These are phyloP conservation scores for Anaeromyces robustus DNA, from an alignment of 192 early-diverging fungal species.

Conservation along the genomic window DNA sequence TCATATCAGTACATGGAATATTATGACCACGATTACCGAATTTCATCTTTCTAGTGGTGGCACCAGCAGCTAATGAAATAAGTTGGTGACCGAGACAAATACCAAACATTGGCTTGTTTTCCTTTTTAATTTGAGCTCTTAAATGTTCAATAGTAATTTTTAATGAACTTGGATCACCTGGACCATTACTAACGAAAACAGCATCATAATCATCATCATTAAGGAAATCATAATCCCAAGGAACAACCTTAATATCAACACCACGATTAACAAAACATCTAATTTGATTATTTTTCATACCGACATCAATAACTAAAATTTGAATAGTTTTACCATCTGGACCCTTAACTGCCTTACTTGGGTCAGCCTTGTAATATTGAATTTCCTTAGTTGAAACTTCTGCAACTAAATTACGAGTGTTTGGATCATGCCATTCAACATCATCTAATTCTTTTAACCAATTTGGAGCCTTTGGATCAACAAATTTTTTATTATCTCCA, in stretches of 20 bases:
- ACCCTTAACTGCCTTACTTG: slow-evolving; percentile 14
- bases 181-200: slow-evolving; percentile 80
- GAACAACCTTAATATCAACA: slow-evolving; percentile 83
- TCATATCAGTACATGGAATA: slow-evolving; percentile 93
- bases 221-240: slow-evolving; percentile 91
- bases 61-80: slow-evolving; percentile 82
- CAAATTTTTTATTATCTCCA: slow-evolving; percentile 18
- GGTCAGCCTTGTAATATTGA: slow-evolving; percentile 55
- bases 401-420: slow-evolving; percentile 79
- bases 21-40: slow-evolving; percentile 99
- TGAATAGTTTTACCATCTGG: slow-evolving; percentile 56
- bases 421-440: slow-evolving; percentile 85
- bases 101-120: slow-evolving; percentile 88
- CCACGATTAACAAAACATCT: slow-evolving; percentile 93
- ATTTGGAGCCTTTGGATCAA: slow-evolving; percentile 22
- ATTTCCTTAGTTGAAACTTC: slow-evolving; percentile 81
- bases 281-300: slow-evolving; percentile 99
- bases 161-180: slow-evolving; percentile 85
- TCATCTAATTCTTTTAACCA: slow-evolving; percentile 25
- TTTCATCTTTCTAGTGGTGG: slow-evolving; percentile 87
- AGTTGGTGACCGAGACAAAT: slow-evolving; percentile 99
- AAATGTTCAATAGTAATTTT: slow-evolving; percentile 62
- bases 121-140: slow-evolving; percentile 38
- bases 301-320: slow-evolving; percentile 87
- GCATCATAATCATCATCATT: slow-evolving; percentile 68